phyloP scores from a whole-genome alignment of 345 rosid genomes.

The Eucalyptus cloeziana region DNA sequence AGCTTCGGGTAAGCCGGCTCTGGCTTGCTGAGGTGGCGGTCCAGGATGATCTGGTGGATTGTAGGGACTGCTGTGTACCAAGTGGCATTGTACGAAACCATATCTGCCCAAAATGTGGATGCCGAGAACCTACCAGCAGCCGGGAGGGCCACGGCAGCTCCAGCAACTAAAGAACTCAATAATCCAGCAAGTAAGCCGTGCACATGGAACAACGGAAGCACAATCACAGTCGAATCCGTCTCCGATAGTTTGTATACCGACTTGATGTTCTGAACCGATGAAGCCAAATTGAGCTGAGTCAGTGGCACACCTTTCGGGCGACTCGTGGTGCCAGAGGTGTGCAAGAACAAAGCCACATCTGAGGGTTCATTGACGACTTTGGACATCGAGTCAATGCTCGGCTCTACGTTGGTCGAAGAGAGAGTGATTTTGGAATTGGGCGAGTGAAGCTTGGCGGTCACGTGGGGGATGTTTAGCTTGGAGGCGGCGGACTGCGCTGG shows the following conservation, averaged over 20 bases:
- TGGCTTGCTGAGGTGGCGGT: constrained; percentile 52
- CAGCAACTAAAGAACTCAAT: constrained; percentile 61
- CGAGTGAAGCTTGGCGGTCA: constrained; percentile 22
- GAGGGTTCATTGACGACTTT: constrained; percentile 35
- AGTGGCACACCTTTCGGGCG: constrained; percentile 79
- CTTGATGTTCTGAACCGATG: constrained; percentile 48
- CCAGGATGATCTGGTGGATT: constrained; percentile 79
- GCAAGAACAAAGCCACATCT: constrained; percentile 56
- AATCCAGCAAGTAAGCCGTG: constrained; percentile 75
- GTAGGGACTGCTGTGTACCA: constrained; percentile 95
- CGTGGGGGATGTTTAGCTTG: constrained; percentile 32
- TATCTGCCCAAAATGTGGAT: constrained; percentile 72
- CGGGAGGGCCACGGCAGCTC: constrained; percentile 74
- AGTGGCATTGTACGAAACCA: constrained; percentile 59
- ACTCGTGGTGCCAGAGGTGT: constrained; percentile 76
- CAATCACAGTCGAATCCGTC: constrained; percentile 71
- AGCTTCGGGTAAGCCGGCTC: constrained; percentile 54
- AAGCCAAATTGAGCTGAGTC: constrained; percentile 50
- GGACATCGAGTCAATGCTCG: background rate
- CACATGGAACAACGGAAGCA: constrained; percentile 80
- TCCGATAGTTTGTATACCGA: constrained; percentile 65
- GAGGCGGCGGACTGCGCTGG: constrained; percentile 45
- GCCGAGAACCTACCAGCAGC: constrained; percentile 81
- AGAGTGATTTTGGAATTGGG: constrained; percentile 14
- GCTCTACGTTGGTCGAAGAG: background rate